These are phyloP conservation scores for Earliella scabrosa DNA, from an alignment of 1,284 basidiomycete genomes.

Conservation along the genomic window DNA sequence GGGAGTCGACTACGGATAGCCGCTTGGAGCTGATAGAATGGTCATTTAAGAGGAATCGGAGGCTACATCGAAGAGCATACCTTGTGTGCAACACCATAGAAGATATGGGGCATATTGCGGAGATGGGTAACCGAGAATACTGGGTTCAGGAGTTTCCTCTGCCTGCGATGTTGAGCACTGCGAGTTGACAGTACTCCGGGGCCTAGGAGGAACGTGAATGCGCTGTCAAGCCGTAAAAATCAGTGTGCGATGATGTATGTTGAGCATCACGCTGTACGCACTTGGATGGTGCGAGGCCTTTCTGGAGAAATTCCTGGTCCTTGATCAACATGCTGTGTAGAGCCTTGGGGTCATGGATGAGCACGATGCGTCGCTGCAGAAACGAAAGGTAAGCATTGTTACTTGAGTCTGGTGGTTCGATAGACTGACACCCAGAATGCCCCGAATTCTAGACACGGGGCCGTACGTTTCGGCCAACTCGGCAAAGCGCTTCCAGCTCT, in stretches of 20 bases:
- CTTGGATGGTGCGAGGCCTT: slow-evolving; percentile 13
- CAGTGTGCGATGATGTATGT: too few species aligned
- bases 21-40: slow-evolving; percentile 16
- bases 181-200: slow-evolving; percentile 24
- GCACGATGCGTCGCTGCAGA: slow-evolving; percentile 7
- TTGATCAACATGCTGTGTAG: slow-evolving; percentile 17
- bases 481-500: slow-evolving; percentile 6
- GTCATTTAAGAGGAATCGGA: too few species aligned
- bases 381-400: too few species aligned
- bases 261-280: not conserved
- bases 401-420: not conserved
- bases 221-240: not conserved
- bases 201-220: slow-evolving; percentile 16
- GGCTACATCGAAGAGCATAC: not conserved
- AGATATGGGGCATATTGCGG: slow-evolving; percentile 18
- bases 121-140: slow-evolving; percentile 21
- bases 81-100: slow-evolving; percentile 16
- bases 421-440: slow-evolving; percentile 11
- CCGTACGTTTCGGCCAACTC: slow-evolving; percentile 9
- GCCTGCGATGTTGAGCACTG: slow-evolving; percentile 15
- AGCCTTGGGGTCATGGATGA: slow-evolving; percentile 13
- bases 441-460: slow-evolving; percentile 1
- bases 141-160: slow-evolving; percentile 22
- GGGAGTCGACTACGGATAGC: slow-evolving; percentile 26
- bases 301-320: slow-evolving; percentile 11